These are phyloP conservation scores for Boletus coccyginus DNA, from an alignment of 768 basidiomycete genomes.

Conservation along the genomic window DNA sequence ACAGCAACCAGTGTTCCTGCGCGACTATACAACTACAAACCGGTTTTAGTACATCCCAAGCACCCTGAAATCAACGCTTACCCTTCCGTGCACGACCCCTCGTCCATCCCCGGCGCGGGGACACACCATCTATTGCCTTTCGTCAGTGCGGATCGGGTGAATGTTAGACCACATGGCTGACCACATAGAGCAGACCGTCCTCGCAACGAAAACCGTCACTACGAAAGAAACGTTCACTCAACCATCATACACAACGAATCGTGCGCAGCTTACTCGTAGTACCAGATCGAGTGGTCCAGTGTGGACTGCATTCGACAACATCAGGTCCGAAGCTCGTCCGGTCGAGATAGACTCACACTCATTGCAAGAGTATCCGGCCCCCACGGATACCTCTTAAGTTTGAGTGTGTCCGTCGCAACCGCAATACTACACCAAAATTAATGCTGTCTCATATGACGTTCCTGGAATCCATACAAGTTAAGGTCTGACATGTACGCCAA, in stretches of 20 bases:
- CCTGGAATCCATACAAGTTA: slow-evolving; percentile 55
- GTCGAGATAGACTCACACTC: slow-evolving; percentile 46
- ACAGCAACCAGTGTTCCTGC: slow-evolving; percentile 68
- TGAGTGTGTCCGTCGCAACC: slow-evolving; percentile 51
- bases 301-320: slow-evolving; percentile 39
- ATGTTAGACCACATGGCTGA: slow-evolving; percentile 31
- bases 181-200: slow-evolving; percentile 79
- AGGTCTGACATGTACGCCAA: slow-evolving; percentile 77
- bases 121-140: slow-evolving; percentile 50
- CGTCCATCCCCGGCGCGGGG: slow-evolving; percentile 65
- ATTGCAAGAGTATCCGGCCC: slow-evolving; percentile 56
- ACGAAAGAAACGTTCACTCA: slow-evolving; percentile 4
- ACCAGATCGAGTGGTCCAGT: slow-evolving; percentile 78
- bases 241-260: neutral
- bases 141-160: neutral
- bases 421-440: slow-evolving; percentile 45
- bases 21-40: slow-evolving; percentile 62
- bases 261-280: slow-evolving; percentile 56
- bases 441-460: neutral
- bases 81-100: slow-evolving; percentile 68
- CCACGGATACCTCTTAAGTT: slow-evolving; percentile 46
- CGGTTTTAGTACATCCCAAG: slow-evolving; percentile 5
- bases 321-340: slow-evolving; percentile 6
- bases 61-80: slow-evolving; percentile 33
- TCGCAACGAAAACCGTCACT: slow-evolving; percentile 76